These are phyloP conservation scores for Acacia acuminata DNA, from an alignment of 306 rosid species.

Conservation along the genomic window DNA sequence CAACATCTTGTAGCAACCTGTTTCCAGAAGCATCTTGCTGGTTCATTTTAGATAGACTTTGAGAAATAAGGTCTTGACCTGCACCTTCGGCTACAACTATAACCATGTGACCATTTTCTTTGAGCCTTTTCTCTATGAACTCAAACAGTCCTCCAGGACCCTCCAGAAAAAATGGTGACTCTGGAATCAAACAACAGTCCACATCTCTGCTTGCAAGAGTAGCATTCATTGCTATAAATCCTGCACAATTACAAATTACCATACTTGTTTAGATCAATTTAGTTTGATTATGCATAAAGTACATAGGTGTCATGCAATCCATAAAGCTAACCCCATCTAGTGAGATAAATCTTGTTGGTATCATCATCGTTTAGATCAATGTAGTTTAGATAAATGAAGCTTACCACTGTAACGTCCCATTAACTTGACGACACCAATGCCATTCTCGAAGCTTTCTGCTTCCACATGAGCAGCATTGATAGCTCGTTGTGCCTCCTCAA, in stretches of 20 bases:
- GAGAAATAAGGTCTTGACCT: constrained; percentile 48
- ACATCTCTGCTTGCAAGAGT: constrained; percentile 64
- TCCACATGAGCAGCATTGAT: constrained; percentile 66
- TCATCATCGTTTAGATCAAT: not conserved
- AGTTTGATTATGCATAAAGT: too few species aligned
- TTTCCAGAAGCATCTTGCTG: constrained; percentile 58
- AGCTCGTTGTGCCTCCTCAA: constrained; percentile 69
- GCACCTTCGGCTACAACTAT: constrained; percentile 66
- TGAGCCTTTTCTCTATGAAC: constrained; percentile 46
- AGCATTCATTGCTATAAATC: constrained; percentile 67
- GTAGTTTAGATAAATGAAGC: not conserved
- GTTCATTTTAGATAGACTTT: constrained; percentile 25
- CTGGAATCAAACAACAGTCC: constrained; percentile 67
- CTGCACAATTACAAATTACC: constrained; percentile 22
- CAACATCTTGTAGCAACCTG: constrained; percentile 50
- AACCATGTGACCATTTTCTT: constrained; percentile 63
- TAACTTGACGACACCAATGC: constrained; percentile 58
- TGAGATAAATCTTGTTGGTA: too few species aligned
- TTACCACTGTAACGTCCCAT: constrained; percentile 62
- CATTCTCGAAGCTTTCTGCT: constrained; percentile 54
- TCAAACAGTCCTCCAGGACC: constrained; percentile 54
- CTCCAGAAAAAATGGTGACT: constrained; percentile 62
- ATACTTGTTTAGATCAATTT: too few species aligned
- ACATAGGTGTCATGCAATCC: fast-evolving
- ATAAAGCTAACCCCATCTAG: too few species aligned